A percentile compares a stretch with the other conserved stretches of the same genome.
Evolutionary conservation across 78 protist species (phyloP).

Genomic region (Chrysochromulina parva): DNA sequence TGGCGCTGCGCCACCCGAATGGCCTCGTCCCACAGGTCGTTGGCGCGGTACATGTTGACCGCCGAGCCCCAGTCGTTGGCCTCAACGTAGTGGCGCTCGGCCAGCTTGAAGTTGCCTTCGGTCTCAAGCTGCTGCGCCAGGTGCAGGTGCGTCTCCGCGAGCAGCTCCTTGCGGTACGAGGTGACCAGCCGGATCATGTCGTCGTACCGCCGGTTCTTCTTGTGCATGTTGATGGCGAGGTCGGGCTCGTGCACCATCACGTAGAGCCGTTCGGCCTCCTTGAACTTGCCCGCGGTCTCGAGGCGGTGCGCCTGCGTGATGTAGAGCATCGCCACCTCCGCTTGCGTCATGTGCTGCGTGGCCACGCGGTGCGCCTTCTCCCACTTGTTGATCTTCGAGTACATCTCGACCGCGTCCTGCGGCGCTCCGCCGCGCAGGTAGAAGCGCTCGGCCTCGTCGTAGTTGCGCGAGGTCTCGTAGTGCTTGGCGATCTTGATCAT

Average conservation of each 20-base stretch:
- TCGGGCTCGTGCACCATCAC: slow-evolving; percentile 63
- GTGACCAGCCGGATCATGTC: slow-evolving; percentile 80
- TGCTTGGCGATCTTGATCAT: slow-evolving; percentile 57
- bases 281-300: slow-evolving; percentile 57
- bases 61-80: slow-evolving; percentile 77
- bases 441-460: slow-evolving; percentile 62
- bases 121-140: slow-evolving; percentile 79
- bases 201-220: slow-evolving; percentile 66
- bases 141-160: slow-evolving; percentile 68
- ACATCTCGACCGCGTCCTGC: slow-evolving; percentile 79
- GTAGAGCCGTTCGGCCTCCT: slow-evolving; percentile 70
- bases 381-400: slow-evolving; percentile 57
- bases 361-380: slow-evolving; percentile 71
- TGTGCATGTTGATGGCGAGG: slow-evolving; percentile 86
- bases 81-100: slow-evolving; percentile 74
- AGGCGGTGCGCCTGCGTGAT: slow-evolving; percentile 72
- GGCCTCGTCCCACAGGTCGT: slow-evolving; percentile 85
- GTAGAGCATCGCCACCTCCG: slow-evolving; percentile 46
- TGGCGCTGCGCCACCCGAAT: slow-evolving; percentile 70
- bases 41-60: slow-evolving; percentile 69
- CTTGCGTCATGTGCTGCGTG: slow-evolving; percentile 5
- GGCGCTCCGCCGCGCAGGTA: slow-evolving; percentile 47
- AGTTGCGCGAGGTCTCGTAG: slow-evolving; percentile 44
- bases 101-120: slow-evolving; percentile 60
- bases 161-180: slow-evolving; percentile 50